Base-by-base conservation (phyloP, 129 eudicot genomes). In the Rutidosis leptorrhynchoides region DNA sequence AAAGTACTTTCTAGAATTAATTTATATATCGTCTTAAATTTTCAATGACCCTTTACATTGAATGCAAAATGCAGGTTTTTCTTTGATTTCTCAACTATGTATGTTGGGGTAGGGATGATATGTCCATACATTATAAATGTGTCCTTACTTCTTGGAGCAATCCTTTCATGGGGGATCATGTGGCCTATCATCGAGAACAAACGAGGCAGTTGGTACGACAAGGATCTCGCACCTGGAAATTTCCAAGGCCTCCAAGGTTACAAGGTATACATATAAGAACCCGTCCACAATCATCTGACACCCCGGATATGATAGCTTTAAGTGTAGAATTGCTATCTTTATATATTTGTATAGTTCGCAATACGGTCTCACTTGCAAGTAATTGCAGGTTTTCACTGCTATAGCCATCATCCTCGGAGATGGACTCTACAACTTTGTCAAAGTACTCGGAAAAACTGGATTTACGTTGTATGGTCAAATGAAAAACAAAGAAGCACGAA, bases 21-120 rank as follows among this genome's bases (percentile, higher is more conserved):
- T 35, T 35, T 35, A 0, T 35, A 9, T 35, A 8, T 35, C 14
- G 14, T 35, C 42, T 8, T 35, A 35, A 8, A 14, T 9, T 8
- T 35, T 3, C 14, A 32, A 32, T 32, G 40, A 32, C 9, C 7
- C 33, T 53, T 20, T 19, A 29, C 23, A 12, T 3, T 20, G 22
- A 54, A 33, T 14, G 1, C 0, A 15, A 29, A 29, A 19, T 74
- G 24, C 78, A 85, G 90, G 72, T 85, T 85, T 69, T 79, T 28
- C 57, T 85, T 85, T 54, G 85, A 82, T 77, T 85, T 85, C 78
- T 79, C 85, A 1, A 64, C 85, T 0, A 79, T 83, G 75, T 85
- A 82, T 40, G 87, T 85, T 71, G 92, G 92, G 57, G 92, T 85
- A 43, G 92, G 87, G 25, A 85, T 85, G 87, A 82, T 85, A 59